phyloP scores from a whole-genome alignment of 2,329 filamentous ascomycete genomes.

The Onygena corvina region DNA sequence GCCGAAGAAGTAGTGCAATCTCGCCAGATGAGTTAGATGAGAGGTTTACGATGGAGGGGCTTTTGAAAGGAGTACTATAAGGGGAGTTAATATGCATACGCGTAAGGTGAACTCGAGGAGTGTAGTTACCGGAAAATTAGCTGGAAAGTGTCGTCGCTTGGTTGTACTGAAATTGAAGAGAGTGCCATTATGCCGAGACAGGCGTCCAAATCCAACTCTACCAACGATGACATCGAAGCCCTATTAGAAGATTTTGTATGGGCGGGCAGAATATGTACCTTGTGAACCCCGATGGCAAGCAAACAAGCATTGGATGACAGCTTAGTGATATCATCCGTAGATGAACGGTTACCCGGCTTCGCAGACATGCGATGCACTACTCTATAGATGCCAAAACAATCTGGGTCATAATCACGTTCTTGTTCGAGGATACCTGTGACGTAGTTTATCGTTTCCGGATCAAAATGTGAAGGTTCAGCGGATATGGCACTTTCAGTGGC shows the following conservation, averaged over 20 bases:
- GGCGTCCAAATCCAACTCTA: conserved; percentile 38
- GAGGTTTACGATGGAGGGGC: conserved; percentile 45
- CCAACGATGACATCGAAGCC: conserved; percentile 43
- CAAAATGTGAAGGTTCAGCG: conserved; percentile 42
- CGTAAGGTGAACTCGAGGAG: not conserved
- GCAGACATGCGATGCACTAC: conserved; percentile 51
- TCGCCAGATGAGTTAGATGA: conserved; percentile 54
- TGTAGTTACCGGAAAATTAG: conserved; percentile 46
- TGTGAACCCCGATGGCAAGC: conserved; percentile 56
- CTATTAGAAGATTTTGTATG: conserved; percentile 43
- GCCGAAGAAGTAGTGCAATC: conserved; percentile 50
- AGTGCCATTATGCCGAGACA: conserved; percentile 51
- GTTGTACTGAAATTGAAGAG: conserved; percentile 47
- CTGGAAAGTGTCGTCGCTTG: conserved; percentile 54
- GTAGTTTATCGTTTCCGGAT: conserved; percentile 50
- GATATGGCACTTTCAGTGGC: conserved; percentile 46
- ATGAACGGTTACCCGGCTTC: conserved; percentile 45
- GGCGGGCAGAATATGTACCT: conserved; percentile 55
- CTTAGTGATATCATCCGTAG: conserved; percentile 55
- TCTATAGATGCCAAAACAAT: conserved; percentile 56
- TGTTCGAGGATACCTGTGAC: conserved; percentile 51
- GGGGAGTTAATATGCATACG: not conserved
- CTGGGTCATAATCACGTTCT: conserved; percentile 56
- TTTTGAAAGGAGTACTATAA: conserved; percentile 42
- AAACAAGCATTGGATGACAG: conserved; percentile 54